Evolutionary conservation across 352 stramenopile species (phyloP).

Genomic region (Elongisporangium prolatum): DNA sequence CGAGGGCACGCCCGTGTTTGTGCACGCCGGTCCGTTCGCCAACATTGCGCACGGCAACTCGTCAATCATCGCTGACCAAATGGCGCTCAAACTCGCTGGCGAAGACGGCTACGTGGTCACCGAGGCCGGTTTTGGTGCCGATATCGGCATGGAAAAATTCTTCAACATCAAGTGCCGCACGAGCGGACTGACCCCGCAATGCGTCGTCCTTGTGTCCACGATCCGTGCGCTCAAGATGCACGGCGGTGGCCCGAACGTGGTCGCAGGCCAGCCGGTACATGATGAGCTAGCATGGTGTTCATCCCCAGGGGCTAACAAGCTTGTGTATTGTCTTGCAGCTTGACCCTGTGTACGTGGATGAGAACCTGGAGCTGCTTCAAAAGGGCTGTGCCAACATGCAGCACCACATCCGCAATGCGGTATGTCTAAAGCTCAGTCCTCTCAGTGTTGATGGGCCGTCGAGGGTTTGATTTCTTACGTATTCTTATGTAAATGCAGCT

Average conservation of each 20-base stretch:
- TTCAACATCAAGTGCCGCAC: conserved; percentile 99
- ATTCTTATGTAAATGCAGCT: too few species aligned
- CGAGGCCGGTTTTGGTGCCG: conserved; percentile 97
- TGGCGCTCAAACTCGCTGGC: conserved; percentile 92
- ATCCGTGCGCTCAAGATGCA: conserved; percentile 99
- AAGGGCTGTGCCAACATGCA: conserved; percentile 92
- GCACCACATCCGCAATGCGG: conserved; percentile 95
- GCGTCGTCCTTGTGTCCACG: conserved; percentile 97
- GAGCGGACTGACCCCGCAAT: conserved; percentile 94
- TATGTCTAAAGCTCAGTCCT: conserved; percentile 31
- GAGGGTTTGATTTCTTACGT: too few species aligned
- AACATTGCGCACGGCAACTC: conserved; percentile 98
- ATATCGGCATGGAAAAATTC: conserved; percentile 98
- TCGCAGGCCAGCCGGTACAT: conserved; percentile 89
- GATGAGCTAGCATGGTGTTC: not conserved
- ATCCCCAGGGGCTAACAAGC: not conserved
- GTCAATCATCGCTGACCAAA: conserved; percentile 96
- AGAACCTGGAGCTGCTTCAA: conserved; percentile 94
- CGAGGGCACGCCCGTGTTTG: conserved; percentile 94
- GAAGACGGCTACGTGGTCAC: conserved; percentile 97
- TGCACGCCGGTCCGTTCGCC: conserved; percentile 98
- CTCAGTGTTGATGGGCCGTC: not conserved
- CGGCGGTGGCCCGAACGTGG: conserved; percentile 94
- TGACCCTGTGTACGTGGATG: conserved; percentile 90
- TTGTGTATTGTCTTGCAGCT: conserved; percentile 29